Base-by-base conservation (phyloP, 2,329 filamentous ascomycete genomes). In the Geosmithia morbida region DNA sequence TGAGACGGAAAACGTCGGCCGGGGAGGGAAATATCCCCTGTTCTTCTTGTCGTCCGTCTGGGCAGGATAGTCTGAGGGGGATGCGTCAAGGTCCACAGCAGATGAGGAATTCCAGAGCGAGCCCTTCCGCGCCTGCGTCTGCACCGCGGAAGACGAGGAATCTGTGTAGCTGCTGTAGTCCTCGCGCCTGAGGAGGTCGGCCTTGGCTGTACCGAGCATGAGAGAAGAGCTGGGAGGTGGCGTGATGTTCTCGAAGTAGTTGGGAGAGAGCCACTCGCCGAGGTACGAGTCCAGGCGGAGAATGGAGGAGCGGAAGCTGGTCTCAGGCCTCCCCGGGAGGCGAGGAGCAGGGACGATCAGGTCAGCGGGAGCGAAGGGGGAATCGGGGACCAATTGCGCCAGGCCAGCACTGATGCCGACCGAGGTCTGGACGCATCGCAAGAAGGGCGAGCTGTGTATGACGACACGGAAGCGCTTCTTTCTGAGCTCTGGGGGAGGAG, bases 241-340 rank as follows among this genome's bases (percentile, higher is more conserved):
- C 0, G 85, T 90, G 53, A 96, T 96, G 46, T 85, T 75, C 52
- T 95, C 88, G 57, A 90, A 98, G 62, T 98, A 98, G 58, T 89
- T 83, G 1, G 88, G 87, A 2, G 85, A 86, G 29, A 97, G 72
- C 92, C 92, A 98, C 70, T 98, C 92, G 45, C 92, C 90, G 0
- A 98, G 72, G 59, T 94, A 96, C 0, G 89, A 84, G 64, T 98
- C 92, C 6, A 98, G 74, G 1, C 92, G 83, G 44, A 98, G 66
- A 10, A 81, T 71, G 2, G 77, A 68, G 52, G 78, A 83, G 49
- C 71, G 69, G 50, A 76, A 59, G 47, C 59, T 59, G 43, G 55
- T 54, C 3, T 47, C 43, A 17, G 57, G 54, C 6, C 53, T 51
- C 30, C 48, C 48, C 17, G 53, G 52, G 14, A 61, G 54, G 13